Evolutionary conservation across 305 asterid species (phyloP).

Genomic region (Fraxinus latifolia): DNA sequence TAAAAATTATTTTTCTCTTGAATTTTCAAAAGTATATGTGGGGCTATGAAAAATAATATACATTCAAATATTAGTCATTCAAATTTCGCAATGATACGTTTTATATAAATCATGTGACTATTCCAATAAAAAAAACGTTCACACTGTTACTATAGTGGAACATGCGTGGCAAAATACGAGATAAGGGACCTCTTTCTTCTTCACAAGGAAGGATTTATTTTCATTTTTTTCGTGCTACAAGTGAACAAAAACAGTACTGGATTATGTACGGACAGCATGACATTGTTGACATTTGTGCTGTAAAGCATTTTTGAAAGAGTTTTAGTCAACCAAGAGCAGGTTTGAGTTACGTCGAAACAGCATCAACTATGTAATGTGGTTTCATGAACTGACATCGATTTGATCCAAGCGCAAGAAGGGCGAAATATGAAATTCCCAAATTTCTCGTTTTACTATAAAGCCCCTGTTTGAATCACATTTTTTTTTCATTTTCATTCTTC

Average conservation of each 20-base stretch:
- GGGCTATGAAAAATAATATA: background rate
- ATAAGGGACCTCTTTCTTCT: background rate
- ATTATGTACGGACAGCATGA: conserved; percentile 35
- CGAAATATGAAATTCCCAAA: background rate
- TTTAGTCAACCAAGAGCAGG: background rate
- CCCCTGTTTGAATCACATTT: no score
- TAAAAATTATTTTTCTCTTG: background rate
- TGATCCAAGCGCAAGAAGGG: background rate
- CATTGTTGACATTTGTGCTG: conserved; percentile 28
- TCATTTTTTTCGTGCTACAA: background rate
- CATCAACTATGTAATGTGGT: background rate
- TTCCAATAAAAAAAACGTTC: background rate
- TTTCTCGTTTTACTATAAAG: background rate
- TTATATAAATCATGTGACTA: background rate
- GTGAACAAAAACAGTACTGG: conserved; percentile 10
- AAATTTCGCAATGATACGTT: background rate
- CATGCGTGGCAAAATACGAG: background rate
- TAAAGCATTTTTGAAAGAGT: background rate
- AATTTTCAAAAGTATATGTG: background rate
- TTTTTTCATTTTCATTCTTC: no score
- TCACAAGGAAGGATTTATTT: background rate
- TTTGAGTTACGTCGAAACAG: background rate
- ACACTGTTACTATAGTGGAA: background rate
- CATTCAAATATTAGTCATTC: background rate
- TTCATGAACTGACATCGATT: conserved; percentile 4